Base-by-base conservation (phyloP, 2,329 filamentous ascomycete species). In the Zalaria sp. region DNA sequence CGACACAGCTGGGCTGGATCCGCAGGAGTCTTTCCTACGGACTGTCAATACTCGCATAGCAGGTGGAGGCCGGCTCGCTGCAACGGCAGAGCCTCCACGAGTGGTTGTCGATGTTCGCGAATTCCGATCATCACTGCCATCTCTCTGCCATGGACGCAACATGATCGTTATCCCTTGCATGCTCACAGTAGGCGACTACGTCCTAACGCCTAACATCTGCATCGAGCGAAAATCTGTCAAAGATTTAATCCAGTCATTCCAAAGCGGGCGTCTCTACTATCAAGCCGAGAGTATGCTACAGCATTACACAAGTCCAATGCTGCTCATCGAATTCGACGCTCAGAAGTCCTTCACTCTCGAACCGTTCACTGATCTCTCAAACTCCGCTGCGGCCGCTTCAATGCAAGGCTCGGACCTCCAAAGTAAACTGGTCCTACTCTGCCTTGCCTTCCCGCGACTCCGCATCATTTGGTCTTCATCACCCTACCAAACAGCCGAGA, bases 41-140 rank as follows among this genome's bases (percentile, higher is more conserved):
- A 96, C 89, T 3, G 79, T 98, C 59, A 98, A 96, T 63, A 98
- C 91, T 4, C 78, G 91, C 44, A 96, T 98, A 53, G 91, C 91
- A 1, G 91, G 91, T 43, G 91, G 91, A 38, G 91, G 91, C 5
- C 77, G 83, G 36, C 70, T 96, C 1, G 69, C 74, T 11, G 88
- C 88, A 5, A 95, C 88, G 4, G 81, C 86, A 4, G 75, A 88
- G 49, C 88, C 87, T 25, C 89, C 91, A 1, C 80, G 87, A 26
- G 84, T 96, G 0, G 83, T 98, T 2, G 87, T 96, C 35, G 91
- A 98, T 53, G 85, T 96, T 27, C 85, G 91, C 56, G 91, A 98
- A 62, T 96, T 98, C 59, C 79, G 91, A 48, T 95, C 88, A 28
- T 88, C 84, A 1, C 72, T 98, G 0, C 89, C 91, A 0, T 94